phyloP scores from a whole-genome alignment of 2,329 filamentous ascomycete species.

The Fusarium sp. region DNA sequence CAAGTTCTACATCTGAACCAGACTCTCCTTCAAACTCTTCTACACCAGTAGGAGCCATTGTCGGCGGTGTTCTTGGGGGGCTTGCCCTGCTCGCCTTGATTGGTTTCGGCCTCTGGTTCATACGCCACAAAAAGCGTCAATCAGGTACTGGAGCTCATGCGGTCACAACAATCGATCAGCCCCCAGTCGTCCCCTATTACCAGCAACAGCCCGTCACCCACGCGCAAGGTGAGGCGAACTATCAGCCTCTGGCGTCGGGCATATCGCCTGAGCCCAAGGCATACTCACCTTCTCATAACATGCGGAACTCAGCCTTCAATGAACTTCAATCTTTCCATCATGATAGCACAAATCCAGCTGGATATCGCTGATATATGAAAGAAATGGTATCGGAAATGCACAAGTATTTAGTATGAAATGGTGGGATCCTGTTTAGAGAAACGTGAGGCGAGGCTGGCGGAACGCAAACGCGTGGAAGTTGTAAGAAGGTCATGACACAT shows the following conservation, averaged over 20 bases:
- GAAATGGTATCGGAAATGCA: fast-evolving
- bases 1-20: background rate
- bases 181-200: background rate
- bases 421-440: no score
- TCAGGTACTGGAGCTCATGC: background rate
- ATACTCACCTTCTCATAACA: background rate
- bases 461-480: background rate
- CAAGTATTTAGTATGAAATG: background rate
- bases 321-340: background rate
- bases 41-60: background rate
- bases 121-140: constrained; percentile 1
- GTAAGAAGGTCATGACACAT: no score
- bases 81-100: background rate
- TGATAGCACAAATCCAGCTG: background rate
- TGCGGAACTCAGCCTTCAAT: background rate
- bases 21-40: background rate
- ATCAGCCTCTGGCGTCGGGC: background rate
- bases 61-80: background rate
- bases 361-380: background rate
- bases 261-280: background rate
- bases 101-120: background rate
- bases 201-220: background rate
- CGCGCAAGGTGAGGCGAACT: background rate
- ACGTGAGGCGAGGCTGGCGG: no score
- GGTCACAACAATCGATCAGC: background rate